These are phyloP conservation scores for Oemleria cerasiformis DNA, from an alignment of 306 rosid genomes.

Conservation along the genomic window DNA sequence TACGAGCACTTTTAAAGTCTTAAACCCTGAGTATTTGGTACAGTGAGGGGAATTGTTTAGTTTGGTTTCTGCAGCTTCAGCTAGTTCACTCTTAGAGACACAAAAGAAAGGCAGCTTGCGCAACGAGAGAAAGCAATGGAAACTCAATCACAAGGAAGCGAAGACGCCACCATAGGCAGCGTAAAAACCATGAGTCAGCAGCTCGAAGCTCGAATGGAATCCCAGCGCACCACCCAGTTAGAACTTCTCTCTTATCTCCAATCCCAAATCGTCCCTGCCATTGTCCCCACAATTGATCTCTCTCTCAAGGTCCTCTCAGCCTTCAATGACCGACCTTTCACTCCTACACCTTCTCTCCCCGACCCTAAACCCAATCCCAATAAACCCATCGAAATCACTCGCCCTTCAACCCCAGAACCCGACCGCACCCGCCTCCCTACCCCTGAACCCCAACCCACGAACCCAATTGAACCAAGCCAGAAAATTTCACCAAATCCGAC, in stretches of 20 bases:
- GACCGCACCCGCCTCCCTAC: constrained; percentile 13
- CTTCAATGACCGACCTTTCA: constrained; percentile 68
- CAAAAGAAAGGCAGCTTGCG: too few relatives aligned
- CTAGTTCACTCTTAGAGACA: too few relatives aligned
- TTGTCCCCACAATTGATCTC: constrained; percentile 80
- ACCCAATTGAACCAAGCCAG: constrained; percentile 31
- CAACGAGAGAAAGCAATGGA: constrained; percentile 42
- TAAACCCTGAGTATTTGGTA: too few relatives aligned
- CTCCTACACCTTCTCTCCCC: constrained; percentile 70
- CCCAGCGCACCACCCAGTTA: constrained; percentile 68
- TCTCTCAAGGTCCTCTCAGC: constrained; percentile 75
- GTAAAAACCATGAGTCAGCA: constrained; percentile 50
- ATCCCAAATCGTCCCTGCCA: constrained; percentile 47
- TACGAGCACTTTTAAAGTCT: too few relatives aligned
- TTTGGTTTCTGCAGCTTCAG: too few relatives aligned
- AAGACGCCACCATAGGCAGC: constrained; percentile 35
- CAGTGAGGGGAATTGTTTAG: too few relatives aligned
- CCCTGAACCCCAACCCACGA: constrained; percentile 28
- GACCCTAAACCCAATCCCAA: constrained; percentile 45
- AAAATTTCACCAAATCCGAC: constrained; percentile 25
- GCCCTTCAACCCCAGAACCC: constrained; percentile 21
- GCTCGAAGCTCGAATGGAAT: constrained; percentile 68
- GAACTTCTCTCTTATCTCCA: constrained; percentile 72
- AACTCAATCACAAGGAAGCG: constrained; percentile 41
- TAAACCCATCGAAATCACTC: constrained; percentile 20